Evolutionary conservation across 768 basidiomycete genomes (phyloP).

Genomic region (Mycena pura): DNA sequence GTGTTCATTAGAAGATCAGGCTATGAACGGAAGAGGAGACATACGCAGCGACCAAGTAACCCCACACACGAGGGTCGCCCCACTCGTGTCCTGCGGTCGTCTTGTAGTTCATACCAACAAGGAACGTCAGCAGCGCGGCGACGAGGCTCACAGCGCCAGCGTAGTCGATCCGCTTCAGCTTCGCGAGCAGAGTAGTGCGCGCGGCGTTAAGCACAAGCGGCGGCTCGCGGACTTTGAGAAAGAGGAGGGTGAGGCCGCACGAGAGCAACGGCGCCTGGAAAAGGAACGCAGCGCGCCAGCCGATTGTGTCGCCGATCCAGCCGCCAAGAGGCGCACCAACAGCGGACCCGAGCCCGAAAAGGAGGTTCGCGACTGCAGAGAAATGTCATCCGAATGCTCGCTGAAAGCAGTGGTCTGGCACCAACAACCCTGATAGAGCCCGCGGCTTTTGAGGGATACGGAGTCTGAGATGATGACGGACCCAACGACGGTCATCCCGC

Average conservation of each 20-base stretch:
- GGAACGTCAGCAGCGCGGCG: conserved; percentile 50
- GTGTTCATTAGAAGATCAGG: not conserved
- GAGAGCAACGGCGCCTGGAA: conserved; percentile 48
- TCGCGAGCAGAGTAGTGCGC: conserved; percentile 28
- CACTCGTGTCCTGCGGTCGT: conserved; percentile 29
- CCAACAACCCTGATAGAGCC: conserved; percentile 65
- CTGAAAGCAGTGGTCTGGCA: not conserved
- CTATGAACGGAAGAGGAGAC: not conserved
- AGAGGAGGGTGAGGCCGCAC: conserved; percentile 12
- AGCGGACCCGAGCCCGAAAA: conserved; percentile 66
- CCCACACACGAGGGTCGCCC: conserved; percentile 59
- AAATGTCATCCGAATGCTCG: not conserved
- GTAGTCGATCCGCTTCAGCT: conserved; percentile 67
- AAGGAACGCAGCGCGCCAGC: conserved; percentile 71
- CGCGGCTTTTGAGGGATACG: conserved; percentile 68
- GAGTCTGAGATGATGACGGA: conserved; percentile 69
- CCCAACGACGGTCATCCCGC: conserved; percentile 58
- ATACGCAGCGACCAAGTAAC: conserved; percentile 43
- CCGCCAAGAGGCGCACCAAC: conserved; percentile 62
- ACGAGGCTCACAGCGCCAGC: conserved; percentile 66
- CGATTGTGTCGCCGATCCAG: conserved; percentile 64
- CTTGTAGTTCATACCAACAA: conserved; percentile 21
- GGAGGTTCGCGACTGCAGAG: conserved; percentile 35
- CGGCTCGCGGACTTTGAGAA: conserved; percentile 24
- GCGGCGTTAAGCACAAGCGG: conserved; percentile 9